Conservation (phyloP, 208 protist species). For the Acanthamoeba triangularis region DNA sequence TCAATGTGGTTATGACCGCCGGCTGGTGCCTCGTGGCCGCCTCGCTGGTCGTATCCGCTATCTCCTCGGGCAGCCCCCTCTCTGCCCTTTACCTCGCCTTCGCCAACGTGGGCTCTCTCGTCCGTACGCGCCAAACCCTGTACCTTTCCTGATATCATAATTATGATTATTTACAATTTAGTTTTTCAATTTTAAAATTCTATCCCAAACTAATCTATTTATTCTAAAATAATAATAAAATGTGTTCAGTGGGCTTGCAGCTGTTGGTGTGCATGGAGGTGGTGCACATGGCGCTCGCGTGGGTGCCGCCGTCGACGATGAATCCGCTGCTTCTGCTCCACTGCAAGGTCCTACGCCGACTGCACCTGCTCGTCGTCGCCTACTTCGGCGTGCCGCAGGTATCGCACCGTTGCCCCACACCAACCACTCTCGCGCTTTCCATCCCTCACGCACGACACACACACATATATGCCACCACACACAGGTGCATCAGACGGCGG, state of each 20-base stretch:
- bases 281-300: slow-evolving; percentile 4
- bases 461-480: no score
- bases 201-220: no score
- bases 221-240: no score
- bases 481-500: neutral
- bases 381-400: slow-evolving; percentile 10
- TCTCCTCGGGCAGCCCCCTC: neutral
- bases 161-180: no score
- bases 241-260: neutral
- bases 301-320: slow-evolving; percentile 21
- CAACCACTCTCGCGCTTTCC: no score
- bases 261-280: slow-evolving; percentile 27
- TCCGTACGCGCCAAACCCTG: neutral
- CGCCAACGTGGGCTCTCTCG: neutral
- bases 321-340: slow-evolving; percentile 8
- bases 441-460: no score
- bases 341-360: slow-evolving; percentile 20
- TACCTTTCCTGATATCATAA: neutral
- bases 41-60: neutral
- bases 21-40: neutral
- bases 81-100: neutral
- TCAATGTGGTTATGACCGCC: neutral
- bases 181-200: no score
- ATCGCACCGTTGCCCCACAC: no score
- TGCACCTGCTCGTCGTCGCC: neutral